Base-by-base conservation (phyloP, 371 early-diverging fungal genomes). In the Mortierella sp. region DNA sequence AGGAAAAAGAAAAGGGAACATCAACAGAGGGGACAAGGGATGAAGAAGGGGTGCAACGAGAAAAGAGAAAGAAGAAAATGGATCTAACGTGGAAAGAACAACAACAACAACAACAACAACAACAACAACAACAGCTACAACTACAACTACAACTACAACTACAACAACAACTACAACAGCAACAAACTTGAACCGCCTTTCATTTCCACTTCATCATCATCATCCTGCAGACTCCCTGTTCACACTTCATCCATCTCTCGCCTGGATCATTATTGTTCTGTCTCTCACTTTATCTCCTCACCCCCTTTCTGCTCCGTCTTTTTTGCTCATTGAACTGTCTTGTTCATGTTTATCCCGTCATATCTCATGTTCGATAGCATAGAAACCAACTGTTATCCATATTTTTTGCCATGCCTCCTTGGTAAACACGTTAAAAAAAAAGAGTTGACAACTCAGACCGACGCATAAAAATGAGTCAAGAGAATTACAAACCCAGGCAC, bases 1-100 rank as follows among this genome's bases (percentile, higher is more conserved):
- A 42, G 48, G 31, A 45, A 26, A 44, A 52, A 54, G 42, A 31
- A 31, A 44, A 31, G 72, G 42, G 42, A 38, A 38, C 42, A 38
- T 38, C 42, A 38, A 38, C 42, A 38, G 42, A 38, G 42, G 42
- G 3, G 42, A 38, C 42, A 3, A 60, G 52, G 72, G 34, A 24
- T 31, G 34, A 70, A 68, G 57, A 24, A 52, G 6, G 44, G n/a
- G 54, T n/a, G 60, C 8, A 70, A 76, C 4, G 19, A 38, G 19
- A 31, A 42, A 28, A 60, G n/a, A n/a, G n/a, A n/a, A n/a, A 60
- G n/a, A n/a, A 73, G 34, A 9, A 34, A 63, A 63, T 9, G 48
- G 52, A n/a, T 45, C 28, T 26, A 78, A 16, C 47, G 58, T 44
- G 58, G 58, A 28, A 65, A 58, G 57, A 63, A 50, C 73, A 44